These are phyloP conservation scores for Trebouxia gelatinosa DNA, from an alignment of 163 green algal genomes.

Conservation along the genomic window DNA sequence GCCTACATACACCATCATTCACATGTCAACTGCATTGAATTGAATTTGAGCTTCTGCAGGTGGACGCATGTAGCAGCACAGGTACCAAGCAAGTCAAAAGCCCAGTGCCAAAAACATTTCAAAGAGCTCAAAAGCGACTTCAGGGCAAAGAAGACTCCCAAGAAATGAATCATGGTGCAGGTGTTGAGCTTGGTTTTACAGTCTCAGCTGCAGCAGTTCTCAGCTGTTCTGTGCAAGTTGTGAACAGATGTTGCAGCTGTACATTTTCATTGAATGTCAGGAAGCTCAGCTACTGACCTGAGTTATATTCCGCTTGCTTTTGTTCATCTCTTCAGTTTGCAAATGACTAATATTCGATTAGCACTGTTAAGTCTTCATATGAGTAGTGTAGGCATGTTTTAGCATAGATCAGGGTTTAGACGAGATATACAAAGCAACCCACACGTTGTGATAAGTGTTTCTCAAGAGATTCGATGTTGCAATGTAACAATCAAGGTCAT, in stretches of 20 bases:
- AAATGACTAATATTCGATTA: too few species aligned
- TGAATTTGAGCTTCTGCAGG: slow-evolving; percentile 9
- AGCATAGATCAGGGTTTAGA: too few species aligned
- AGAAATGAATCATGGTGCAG: not conserved
- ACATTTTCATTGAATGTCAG: not conserved
- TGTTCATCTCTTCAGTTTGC: too few species aligned
- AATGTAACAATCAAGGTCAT: too few species aligned
- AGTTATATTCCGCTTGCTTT: not conserved
- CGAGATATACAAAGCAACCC: too few species aligned
- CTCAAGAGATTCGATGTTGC: too few species aligned
- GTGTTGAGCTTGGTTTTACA: not conserved
- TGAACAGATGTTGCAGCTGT: not conserved
- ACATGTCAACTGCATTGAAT: not conserved
- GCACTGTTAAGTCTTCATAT: too few species aligned
- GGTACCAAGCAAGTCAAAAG: slow-evolving; percentile 78
- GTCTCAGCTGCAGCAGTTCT: not conserved
- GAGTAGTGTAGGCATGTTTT: too few species aligned
- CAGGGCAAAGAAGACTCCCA: slow-evolving; percentile 55
- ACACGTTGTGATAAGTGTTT: too few species aligned
- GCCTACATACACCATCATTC: not conserved
- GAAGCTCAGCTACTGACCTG: not conserved
- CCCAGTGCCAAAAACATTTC: slow-evolving; percentile 82
- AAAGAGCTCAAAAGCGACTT: slow-evolving; percentile 77
- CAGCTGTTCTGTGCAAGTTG: not conserved
- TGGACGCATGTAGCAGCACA: slow-evolving; percentile 60